These are phyloP conservation scores for Globisporangium camurandrum DNA, from an alignment of 352 stramenopile species.

Conservation along the genomic window DNA sequence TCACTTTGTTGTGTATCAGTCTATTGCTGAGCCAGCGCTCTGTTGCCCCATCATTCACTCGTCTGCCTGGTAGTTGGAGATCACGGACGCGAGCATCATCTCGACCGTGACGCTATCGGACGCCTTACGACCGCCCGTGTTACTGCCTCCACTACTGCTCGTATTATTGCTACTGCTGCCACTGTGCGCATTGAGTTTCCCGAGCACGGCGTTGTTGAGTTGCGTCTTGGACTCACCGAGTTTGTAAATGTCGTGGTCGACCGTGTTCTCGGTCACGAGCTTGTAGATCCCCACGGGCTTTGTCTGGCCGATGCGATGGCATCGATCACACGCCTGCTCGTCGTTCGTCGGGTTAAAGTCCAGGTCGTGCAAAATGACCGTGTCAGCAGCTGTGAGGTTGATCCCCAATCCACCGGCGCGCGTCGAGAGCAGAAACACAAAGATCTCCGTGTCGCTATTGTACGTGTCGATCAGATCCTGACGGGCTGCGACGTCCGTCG, in stretches of 20 bases:
- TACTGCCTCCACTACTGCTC: background rate
- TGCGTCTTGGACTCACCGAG: constrained; percentile 79
- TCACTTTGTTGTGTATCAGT: no score
- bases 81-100: constrained; percentile 73
- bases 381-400: constrained; percentile 93
- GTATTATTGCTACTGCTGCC: constrained; percentile 19
- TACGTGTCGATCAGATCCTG: constrained; percentile 81
- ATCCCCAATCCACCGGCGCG: constrained; percentile 96
- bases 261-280: constrained; percentile 84
- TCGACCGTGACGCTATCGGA: constrained; percentile 49
- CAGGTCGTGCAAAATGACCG: constrained; percentile 83
- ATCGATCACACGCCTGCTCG: constrained; percentile 85
- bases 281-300: constrained; percentile 90
- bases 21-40: background rate
- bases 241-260: constrained; percentile 91
- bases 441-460: constrained; percentile 88
- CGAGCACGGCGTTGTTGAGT: constrained; percentile 79
- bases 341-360: constrained; percentile 86
- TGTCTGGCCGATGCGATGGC: constrained; percentile 87
- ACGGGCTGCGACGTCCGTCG: constrained; percentile 61
- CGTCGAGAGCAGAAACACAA: constrained; percentile 97
- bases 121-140: constrained; percentile 17
- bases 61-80: constrained; percentile 59
- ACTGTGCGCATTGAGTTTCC: constrained; percentile 65
- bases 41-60: background rate